Base-by-base conservation (phyloP, 225 moss, liverwort and hornwort genomes). In the Rhytidiadelphus loreus region DNA sequence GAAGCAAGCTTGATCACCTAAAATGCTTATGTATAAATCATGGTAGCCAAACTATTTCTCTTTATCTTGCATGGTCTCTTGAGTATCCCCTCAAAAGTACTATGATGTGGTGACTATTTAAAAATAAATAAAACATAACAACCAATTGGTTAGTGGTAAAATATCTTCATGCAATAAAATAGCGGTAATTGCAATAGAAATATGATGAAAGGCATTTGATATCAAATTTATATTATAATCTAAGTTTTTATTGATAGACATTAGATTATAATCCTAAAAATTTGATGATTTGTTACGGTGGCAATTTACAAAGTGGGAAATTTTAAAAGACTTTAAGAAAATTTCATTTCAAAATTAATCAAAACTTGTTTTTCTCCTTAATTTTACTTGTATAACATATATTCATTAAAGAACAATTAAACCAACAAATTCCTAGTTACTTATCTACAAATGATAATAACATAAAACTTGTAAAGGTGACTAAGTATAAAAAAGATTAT, bases 371-470 rank as follows among this genome's bases (percentile, higher is more conserved):
- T n/a, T n/a, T 7, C n/a, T n/a, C 4, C 5, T 68, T 4, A 22
- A 3, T 12, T 12, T 21, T 22, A 22, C 2, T 37, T n/a, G 22
- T 66, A 66, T 0, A 1, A 3, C 10, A 66, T 66, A 21, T 6
- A n/a, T 66, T 66, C 21, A n/a, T 37, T 7, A 22, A 12, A 66
- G 0, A 66, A 21, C 21, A 66, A 21, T 22, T 66, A n/a, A 37
- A n/a, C n/a, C 22, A 37, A n/a, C 2, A 7, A 0, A 66, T n/a
- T n/a, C n/a, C 21, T 12, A 12, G 1, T 21, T 22, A 37, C 4
- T 21, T 66, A 7, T 21, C 21, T 37, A 66, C 6, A 66, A 61
- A n/a, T 68, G 68, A 68, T 0, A 21, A n/a, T 22, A 68, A 22
- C 1, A n/a, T 17, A n/a, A 23, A 12, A 66, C 21, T 37, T 66